phyloP scores from a whole-genome alignment of 495 filamentous ascomycete species.

The Apodospora peruviana region DNA sequence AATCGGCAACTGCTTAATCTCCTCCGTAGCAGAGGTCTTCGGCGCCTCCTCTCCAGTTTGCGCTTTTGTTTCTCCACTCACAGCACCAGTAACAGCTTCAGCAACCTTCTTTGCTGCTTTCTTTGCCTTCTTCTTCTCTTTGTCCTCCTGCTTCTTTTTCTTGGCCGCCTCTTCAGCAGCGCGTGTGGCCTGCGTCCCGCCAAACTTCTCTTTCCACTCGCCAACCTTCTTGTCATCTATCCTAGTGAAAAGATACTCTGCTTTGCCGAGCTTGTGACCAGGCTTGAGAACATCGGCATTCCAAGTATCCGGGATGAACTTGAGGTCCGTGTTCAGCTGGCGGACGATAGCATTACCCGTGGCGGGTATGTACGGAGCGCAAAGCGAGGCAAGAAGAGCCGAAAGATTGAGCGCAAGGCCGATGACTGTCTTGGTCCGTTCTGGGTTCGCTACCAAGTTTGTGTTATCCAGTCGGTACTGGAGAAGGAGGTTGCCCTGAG shows the following conservation, averaged over 20 bases:
- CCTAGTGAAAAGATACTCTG: constrained; percentile 74
- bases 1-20: constrained; percentile 17
- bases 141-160: constrained; percentile 22
- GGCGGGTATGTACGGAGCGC: constrained; percentile 79
- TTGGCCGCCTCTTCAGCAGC: constrained; percentile 44
- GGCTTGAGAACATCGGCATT: constrained; percentile 53
- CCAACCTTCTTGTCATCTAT: constrained; percentile 79
- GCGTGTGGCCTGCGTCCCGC: constrained; percentile 59
- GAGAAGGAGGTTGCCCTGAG: constrained; percentile 69
- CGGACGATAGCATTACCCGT: constrained; percentile 68
- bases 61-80: not conserved
- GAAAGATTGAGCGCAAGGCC: constrained; percentile 77
- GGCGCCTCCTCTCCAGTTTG: constrained; percentile 2
- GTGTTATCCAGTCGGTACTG: constrained; percentile 81
- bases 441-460: constrained; percentile 61
- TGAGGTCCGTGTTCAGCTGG: constrained; percentile 56
- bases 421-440: constrained; percentile 69
- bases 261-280: constrained; percentile 76
- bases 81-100: constrained; percentile 5
- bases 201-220: constrained; percentile 77
- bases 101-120: constrained; percentile 20
- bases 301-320: constrained; percentile 68
- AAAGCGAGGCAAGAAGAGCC: constrained; percentile 69
- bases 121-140: constrained; percentile 23
- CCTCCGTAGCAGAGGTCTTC: constrained; percentile 14